Base-by-base conservation (phyloP, 169 alveolate species). In the Plasmodium yoelii region DNA sequence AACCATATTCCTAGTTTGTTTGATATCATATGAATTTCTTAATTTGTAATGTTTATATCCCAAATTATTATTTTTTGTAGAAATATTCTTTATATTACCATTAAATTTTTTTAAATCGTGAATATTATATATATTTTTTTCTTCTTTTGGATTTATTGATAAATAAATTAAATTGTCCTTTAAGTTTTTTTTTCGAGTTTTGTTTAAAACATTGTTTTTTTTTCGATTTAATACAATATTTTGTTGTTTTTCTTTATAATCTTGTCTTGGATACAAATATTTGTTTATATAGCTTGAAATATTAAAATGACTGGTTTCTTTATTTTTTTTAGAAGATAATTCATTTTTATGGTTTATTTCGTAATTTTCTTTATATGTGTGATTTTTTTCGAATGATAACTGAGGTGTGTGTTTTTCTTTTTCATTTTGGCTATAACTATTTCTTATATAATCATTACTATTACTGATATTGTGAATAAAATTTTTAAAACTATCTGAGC, bases 281-380 rank as follows among this genome's bases (percentile, higher is more conserved):
- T 47, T 74, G 42, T 68, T 61, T 44, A 74, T 24, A 61, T 60
- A 34, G 13, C 24, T 28, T 60, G 88, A 63, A 46, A 74, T 28
- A 68, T 61, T 49, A 7, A 74, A 1, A 55, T 61, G 19, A n/a
- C 61, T 47, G 18, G 46, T 60, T 18, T 28, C 60, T 61, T 74
- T 47, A 61, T 74, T 60, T 42, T 61, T 10, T 63, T 65, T 65
- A 74, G 1, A 18, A 67, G 39, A 19, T 34, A 74, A 55, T 13
- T 74, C 53, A 34, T 42, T 47, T 61, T 46, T 60, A 42, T 6
- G 0, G 9, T 39, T 42, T 67, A 6, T 6, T 8, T 1, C 12
- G 22, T 13, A 19, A 49, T 59, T 59, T 10, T 55, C 24, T n/a
- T 24, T 60, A 15, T 74, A 7, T n/a, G 3, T 46, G 5, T 22